phyloP scores from a whole-genome alignment of 257 asterid species.

The Gynochthodes officinalis region DNA sequence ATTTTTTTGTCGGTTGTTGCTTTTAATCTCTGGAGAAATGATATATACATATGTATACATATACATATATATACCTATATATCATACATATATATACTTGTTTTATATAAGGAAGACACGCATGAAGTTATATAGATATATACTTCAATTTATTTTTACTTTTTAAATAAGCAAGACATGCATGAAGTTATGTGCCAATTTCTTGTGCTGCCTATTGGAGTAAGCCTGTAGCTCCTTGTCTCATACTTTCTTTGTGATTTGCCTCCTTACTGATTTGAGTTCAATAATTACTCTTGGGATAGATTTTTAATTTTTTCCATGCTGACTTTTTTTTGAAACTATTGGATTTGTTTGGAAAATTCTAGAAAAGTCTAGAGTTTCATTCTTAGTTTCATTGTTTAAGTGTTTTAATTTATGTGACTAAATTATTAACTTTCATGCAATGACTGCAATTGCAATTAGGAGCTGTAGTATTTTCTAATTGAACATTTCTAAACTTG shows the following conservation, averaged over 20 bases:
- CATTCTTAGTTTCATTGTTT: background rate
- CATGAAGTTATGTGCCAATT: background rate
- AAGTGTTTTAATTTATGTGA: background rate
- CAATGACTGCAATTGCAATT: background rate
- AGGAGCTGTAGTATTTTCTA: no score
- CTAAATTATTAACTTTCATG: background rate
- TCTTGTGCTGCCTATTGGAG: background rate
- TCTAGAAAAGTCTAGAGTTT: background rate
- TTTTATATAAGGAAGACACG: no score
- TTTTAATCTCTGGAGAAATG: no score
- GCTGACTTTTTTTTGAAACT: no score
- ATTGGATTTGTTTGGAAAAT: background rate
- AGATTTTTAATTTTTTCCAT: no score
- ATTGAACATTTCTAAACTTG: no score
- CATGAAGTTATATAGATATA: no score
- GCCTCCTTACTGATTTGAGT: background rate
- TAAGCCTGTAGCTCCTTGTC: background rate
- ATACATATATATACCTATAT: no score
- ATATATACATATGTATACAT: no score
- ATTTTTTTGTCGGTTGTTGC: no score
- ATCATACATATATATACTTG: no score
- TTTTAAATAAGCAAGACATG: background rate
- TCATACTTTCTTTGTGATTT: background rate
- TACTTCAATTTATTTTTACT: no score
- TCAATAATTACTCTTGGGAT: slow-evolving; percentile 1